A percentile compares a stretch with the other conserved stretches of the same genome.
These are phyloP conservation scores for Mycena polygramma DNA, from an alignment of 768 basidiomycete species.

Conservation along the genomic window DNA sequence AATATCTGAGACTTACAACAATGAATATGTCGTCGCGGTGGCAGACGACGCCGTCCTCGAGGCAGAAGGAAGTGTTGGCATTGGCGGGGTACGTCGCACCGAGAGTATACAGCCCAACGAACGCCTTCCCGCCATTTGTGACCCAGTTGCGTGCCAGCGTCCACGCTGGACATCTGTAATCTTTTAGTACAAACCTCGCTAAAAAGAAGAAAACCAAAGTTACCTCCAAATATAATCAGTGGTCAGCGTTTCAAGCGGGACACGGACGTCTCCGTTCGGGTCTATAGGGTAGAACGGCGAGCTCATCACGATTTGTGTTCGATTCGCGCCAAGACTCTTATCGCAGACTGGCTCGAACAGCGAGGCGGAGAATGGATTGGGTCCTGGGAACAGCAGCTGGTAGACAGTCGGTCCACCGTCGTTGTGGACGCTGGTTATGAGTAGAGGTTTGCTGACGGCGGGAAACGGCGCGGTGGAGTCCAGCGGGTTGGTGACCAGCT, in stretches of 20 bases:
- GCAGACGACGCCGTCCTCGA: conserved; percentile 69
- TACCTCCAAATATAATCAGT: conserved; percentile 77
- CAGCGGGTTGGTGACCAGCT: conserved; percentile 73
- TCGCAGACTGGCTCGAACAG: conserved; percentile 56
- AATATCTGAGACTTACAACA: conserved; percentile 48
- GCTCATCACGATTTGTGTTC: conserved; percentile 57
- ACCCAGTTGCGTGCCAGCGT: conserved; percentile 79
- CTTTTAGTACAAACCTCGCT: background rate
- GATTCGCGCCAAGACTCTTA: conserved; percentile 59
- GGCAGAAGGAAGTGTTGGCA: conserved; percentile 66
- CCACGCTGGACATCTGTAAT: conserved; percentile 68
- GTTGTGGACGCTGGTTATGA: conserved; percentile 78
- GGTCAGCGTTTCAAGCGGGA: conserved; percentile 67
- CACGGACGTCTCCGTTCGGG: conserved; percentile 56
- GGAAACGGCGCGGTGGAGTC: conserved; percentile 76
- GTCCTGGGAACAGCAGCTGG: conserved; percentile 45
- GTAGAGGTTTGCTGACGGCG: conserved; percentile 69
- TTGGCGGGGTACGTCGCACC: conserved; percentile 83
- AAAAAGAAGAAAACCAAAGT: too few relatives aligned
- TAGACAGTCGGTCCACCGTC: conserved; percentile 79
- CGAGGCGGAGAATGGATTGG: conserved; percentile 54
- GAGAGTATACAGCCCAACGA: conserved; percentile 72
- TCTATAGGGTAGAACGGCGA: conserved; percentile 60
- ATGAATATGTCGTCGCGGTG: conserved; percentile 88
- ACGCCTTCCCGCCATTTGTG: conserved; percentile 70